Conservation (phyloP, 2,329 filamentous ascomycete species). For the Juglanconis juglandina region DNA sequence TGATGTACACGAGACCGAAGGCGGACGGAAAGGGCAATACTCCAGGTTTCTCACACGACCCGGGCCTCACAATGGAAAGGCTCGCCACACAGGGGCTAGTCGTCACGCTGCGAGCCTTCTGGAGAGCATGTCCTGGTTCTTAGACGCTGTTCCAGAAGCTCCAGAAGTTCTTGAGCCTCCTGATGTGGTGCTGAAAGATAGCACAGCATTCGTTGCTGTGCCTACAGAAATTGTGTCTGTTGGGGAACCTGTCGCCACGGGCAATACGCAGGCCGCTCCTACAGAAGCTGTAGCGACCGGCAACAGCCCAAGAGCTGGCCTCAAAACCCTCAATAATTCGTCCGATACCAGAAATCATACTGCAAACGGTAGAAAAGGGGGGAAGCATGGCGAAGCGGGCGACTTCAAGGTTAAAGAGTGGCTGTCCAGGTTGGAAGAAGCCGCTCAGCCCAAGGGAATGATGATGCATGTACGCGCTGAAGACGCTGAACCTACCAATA, state of each 20-base stretch:
- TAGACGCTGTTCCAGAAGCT: not conserved
- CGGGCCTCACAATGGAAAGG: not conserved
- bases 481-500: not conserved
- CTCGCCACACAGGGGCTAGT: not conserved
- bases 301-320: not conserved
- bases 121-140: not conserved
- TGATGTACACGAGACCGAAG: not conserved
- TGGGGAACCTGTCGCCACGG: not conserved
- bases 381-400: not conserved
- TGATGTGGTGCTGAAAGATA: not conserved
- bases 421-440: not conserved
- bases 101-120: not conserved
- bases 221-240: not conserved
- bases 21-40: too few relatives aligned
- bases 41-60: too few relatives aligned
- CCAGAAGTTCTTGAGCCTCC: not conserved
- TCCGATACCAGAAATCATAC: not conserved
- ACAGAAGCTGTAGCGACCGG: not conserved
- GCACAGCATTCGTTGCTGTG: not conserved
- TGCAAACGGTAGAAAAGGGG: not conserved
- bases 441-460: not conserved
- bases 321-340: not conserved
- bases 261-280: not conserved
- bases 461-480: not conserved
- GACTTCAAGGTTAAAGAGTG: not conserved